Percentiles rank a stretch among this genome's conserved stretches.
These are phyloP conservation scores for Saksenaea oblongispora DNA, from an alignment of 371 early-diverging fungal species.

Conservation along the genomic window DNA sequence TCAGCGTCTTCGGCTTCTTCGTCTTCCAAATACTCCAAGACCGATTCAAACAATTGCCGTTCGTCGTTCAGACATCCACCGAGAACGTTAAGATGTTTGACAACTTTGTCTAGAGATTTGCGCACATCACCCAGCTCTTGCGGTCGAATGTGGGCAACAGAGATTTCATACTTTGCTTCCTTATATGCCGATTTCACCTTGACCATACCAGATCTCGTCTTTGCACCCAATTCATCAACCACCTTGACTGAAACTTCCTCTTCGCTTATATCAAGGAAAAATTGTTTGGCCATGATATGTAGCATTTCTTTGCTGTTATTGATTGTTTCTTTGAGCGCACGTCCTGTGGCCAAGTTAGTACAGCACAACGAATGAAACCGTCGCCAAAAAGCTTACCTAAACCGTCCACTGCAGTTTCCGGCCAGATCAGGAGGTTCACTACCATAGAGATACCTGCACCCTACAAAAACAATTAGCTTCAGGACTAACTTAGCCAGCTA, in stretches of 20 bases:
- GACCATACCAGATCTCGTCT: conserved; percentile 43
- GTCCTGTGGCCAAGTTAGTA: conserved; percentile 21
- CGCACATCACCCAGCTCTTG: conserved; percentile 36
- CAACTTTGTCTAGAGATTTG: conserved; percentile 39
- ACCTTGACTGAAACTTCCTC: conserved; percentile 32
- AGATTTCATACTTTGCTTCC: conserved; percentile 53
- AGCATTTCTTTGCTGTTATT: conserved; percentile 45
- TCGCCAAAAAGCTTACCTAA: conserved; percentile 18
- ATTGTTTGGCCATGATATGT: conserved; percentile 45
- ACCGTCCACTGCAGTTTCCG: conserved; percentile 54
- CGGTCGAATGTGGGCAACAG: conserved; percentile 43
- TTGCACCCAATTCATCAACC: conserved; percentile 30
- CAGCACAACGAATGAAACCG: neutral
- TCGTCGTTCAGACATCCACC: conserved; percentile 49
- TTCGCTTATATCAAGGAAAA: conserved; percentile 43
- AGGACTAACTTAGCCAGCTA: neutral
- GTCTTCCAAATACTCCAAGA: conserved; percentile 26
- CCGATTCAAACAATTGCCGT: conserved; percentile 46
- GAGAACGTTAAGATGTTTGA: conserved; percentile 44
- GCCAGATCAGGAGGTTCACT: conserved; percentile 49
- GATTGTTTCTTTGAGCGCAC: conserved; percentile 44
- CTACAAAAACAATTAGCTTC: neutral
- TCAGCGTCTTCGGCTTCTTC: conserved; percentile 23
- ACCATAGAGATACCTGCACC: conserved; percentile 32
- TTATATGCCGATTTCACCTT: conserved; percentile 49